Conservation (phyloP, 2,329 filamentous ascomycete genomes). For the Nigrospora osmanthi region DNA sequence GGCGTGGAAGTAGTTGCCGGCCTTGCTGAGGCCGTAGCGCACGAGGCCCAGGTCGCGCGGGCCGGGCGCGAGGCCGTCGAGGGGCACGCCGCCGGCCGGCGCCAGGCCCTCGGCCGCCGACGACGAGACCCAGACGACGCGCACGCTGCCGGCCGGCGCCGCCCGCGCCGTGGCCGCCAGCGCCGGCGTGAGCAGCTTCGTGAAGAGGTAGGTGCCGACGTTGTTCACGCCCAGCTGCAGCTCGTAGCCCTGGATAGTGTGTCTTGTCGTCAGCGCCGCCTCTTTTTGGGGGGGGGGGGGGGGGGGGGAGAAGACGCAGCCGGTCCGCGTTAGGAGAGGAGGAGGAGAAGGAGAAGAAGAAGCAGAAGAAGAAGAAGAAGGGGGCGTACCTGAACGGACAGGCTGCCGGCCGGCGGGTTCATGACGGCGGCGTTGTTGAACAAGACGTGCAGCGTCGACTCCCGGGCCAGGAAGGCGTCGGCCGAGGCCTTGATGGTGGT, state of each 20-base stretch:
- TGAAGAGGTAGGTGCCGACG: constrained; percentile 20
- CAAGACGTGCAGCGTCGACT: constrained; percentile 28
- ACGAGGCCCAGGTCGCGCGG: constrained; percentile 8
- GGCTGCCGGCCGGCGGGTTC: constrained; percentile 13
- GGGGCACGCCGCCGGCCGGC: constrained; percentile 7
- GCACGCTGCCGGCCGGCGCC: constrained; percentile 9
- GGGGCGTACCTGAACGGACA: too few relatives aligned
- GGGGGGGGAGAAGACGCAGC: too few relatives aligned
- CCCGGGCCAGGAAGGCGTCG: constrained; percentile 23
- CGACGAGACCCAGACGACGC: constrained; percentile 21
- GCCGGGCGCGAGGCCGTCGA: constrained; percentile 12
- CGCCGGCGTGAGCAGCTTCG: constrained; percentile 16
- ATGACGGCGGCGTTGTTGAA: constrained; percentile 32
- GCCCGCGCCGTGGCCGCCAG: constrained; percentile 16
- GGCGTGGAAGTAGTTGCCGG: constrained; percentile 18
- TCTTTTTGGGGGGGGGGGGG: too few relatives aligned
- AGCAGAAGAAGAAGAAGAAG: too few relatives aligned
- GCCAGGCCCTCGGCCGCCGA: constrained; percentile 12
- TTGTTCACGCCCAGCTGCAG: constrained; percentile 21
- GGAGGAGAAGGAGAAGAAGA: too few relatives aligned
- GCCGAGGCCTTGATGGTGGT: constrained; percentile 27
- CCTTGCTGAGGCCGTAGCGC: constrained; percentile 20
- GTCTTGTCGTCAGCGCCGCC: too few relatives aligned
- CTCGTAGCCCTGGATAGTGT: constrained; percentile 24
- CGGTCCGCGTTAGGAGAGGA: too few relatives aligned